phyloP scores from a whole-genome alignment of 345 rosid genomes.

The Eucalyptus cloeziana region DNA sequence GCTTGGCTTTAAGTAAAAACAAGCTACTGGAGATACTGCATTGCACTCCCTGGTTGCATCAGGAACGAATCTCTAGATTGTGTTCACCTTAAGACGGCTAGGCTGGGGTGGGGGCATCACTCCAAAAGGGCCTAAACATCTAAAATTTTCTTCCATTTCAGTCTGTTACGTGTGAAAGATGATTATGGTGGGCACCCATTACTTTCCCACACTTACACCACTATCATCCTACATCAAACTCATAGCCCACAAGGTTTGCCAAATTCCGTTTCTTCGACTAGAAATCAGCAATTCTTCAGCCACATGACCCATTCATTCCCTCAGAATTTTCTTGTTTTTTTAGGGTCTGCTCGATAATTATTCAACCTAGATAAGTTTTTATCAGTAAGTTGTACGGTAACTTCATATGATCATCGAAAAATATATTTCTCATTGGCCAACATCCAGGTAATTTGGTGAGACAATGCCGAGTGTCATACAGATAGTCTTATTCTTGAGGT shows the following conservation, averaged over 20 bases:
- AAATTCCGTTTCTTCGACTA: neutral
- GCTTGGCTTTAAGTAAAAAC: neutral
- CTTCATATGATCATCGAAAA: neutral
- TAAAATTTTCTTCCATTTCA: neutral
- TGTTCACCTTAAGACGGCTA: neutral
- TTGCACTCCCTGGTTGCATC: neutral
- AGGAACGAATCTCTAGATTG: neutral
- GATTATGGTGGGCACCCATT: neutral
- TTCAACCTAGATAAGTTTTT: neutral
- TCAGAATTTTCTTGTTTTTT: neutral
- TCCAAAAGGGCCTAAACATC: neutral
- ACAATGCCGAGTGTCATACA: neutral
- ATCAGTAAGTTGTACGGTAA: neutral
- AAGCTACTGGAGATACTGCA: neutral
- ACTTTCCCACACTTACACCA: neutral
- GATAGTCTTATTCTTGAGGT: neutral
- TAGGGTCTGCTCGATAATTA: neutral
- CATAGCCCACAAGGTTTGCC: neutral
- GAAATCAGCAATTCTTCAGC: neutral
- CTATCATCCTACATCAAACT: neutral
- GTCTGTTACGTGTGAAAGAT: neutral
- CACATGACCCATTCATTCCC: neutral
- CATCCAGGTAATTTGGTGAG: neutral
- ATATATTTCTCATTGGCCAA: neutral
- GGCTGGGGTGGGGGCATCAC: neutral